Evolutionary conservation across 139 green algal species (phyloP), one percentile per base, ranked within the genome.

Genomic region (Coelastrella sp.): DNA sequence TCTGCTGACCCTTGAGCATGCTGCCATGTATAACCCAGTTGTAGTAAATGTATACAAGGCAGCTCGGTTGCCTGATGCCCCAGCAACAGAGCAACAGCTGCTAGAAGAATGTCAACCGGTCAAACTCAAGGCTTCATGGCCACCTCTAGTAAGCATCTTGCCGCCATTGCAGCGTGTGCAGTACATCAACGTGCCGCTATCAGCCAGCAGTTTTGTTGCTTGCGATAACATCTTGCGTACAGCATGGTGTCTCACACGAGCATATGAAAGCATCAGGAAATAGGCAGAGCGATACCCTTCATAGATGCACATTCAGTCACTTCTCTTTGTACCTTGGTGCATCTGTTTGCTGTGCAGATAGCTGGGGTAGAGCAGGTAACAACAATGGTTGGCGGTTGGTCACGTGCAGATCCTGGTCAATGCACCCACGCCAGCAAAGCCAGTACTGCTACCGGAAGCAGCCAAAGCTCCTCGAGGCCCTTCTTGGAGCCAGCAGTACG

Each of bases 11-110:
- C 81, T 87, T 2, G 89, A 88, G 37, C 78, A 91, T 21, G 72
- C 85, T 0, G 27, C 71, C 25, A 21, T 60, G n/a, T 83, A 91
- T 4, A 91, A 91, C 72, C 89, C 89, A n/a, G 41, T 92, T 5
- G 89, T 92, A 9, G 13, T 92, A 2, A 27, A 34, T 23, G 64
- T 51, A 5, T 64, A 45, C 53, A 87, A 73, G 62, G 84, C 78
- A 13, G 87, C 89, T 68, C 5, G 30, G 23, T 63, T 92, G 41
- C 89, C 89, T 4, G 89, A 90, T 32, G 77, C 85, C 15, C 89
- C 89, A 25, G 89, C 89, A 43, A 85, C 77, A 0, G 32, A 53
- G 30, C 32, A 48, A 51, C 82, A 89, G 66, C 64, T 92, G 40
- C 81, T 90, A 30, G 57, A 38, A 5, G 59, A 85, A 51, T 92